A percentile compares a stretch with the other conserved stretches of the same genome.
phyloP scores from a whole-genome alignment of 2,329 filamentous ascomycete genomes.

The Pseudocercospora crystallina region DNA sequence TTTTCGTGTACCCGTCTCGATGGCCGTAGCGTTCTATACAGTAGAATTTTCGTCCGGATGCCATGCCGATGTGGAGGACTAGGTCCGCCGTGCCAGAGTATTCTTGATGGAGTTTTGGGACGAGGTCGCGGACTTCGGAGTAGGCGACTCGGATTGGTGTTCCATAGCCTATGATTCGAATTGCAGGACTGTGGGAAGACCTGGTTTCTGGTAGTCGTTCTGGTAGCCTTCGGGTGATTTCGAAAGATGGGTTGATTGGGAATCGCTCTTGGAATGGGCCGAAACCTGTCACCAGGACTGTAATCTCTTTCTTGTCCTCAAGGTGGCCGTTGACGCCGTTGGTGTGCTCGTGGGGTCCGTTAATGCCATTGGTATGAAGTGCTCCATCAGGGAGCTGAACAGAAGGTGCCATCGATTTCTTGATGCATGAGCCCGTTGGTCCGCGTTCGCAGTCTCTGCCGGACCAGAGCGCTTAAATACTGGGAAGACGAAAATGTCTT shows the following conservation, averaged over 20 bases:
- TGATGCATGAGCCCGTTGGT: neutral
- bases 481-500: no score
- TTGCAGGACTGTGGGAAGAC: conserved; percentile 39
- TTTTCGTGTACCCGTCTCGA: conserved; percentile 65
- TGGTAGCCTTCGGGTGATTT: conserved; percentile 71
- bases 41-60: conserved; percentile 64
- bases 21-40: conserved; percentile 69
- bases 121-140: conserved; percentile 59
- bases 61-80: conserved; percentile 79
- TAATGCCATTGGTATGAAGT: neutral
- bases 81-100: conserved; percentile 57
- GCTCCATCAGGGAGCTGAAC: conserved; percentile 9
- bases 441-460: no score
- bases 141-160: conserved; percentile 71
- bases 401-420: conserved; percentile 15
- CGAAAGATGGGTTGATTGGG: conserved; percentile 75
- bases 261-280: conserved; percentile 67
- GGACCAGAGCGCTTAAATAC: no score
- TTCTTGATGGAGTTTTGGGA: conserved; percentile 62
- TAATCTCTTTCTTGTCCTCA: conserved; percentile 25
- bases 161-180: conserved; percentile 65
- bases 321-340: neutral
- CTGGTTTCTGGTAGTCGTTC: conserved; percentile 53
- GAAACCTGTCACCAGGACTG: conserved; percentile 47
- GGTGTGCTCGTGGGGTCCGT: neutral